Evolutionary conservation across 345 rosid genomes (phyloP).

Genomic region (Nasturtium officinale): DNA sequence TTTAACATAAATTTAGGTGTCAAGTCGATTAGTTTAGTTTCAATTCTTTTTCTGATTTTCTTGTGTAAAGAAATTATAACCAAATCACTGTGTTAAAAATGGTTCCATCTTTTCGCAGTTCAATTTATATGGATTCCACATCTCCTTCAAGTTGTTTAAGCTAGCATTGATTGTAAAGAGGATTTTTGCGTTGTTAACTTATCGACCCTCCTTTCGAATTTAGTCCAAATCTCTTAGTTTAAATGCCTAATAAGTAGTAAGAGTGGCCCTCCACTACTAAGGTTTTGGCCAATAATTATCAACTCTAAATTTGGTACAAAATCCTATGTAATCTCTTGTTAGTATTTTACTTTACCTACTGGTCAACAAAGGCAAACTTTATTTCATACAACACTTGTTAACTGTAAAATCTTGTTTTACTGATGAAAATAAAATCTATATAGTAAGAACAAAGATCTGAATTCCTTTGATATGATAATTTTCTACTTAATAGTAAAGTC

Average conservation of each 20-base stretch:
- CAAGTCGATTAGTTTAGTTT: neutral
- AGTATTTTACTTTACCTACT: neutral
- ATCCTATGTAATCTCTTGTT: neutral
- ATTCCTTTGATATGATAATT: neutral
- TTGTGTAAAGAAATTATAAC: neutral
- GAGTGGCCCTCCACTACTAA: constrained; percentile 36
- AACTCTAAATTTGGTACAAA: constrained; percentile 12
- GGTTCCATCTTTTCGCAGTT: neutral
- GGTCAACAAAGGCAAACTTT: neutral
- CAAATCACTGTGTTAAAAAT: neutral
- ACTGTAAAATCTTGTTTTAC: neutral
- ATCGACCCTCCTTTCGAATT: neutral
- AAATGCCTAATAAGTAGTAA: constrained; percentile 1
- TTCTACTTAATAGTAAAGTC: neutral
- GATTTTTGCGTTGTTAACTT: neutral
- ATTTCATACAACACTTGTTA: neutral
- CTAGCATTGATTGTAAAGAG: neutral
- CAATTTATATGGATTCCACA: neutral
- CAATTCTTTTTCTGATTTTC: neutral
- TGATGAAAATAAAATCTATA: neutral
- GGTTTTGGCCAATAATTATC: constrained; percentile 10
- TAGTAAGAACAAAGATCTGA: neutral
- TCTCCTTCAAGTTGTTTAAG: constrained; percentile 5
- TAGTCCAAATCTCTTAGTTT: neutral
- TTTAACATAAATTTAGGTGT: neutral